Evolutionary conservation across 352 stramenopile genomes (phyloP), one percentile per base, ranked within the genome.

Genomic region (Pythium dissimile): DNA sequence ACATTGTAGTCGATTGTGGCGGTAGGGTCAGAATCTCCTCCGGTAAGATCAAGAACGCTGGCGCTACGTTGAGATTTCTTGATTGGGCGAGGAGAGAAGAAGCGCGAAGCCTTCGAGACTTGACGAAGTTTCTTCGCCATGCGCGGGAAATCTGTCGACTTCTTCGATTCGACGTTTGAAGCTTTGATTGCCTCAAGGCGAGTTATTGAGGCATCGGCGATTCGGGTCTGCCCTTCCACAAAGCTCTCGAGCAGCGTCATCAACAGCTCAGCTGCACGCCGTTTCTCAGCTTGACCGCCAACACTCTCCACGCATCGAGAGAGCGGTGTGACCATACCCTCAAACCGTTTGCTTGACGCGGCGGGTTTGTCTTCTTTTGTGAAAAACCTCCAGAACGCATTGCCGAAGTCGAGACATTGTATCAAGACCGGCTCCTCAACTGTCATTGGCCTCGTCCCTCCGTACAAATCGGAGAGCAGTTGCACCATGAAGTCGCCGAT

Each of bases 351-450:
- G 27, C 67, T 88, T 16, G 66, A 69, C 0, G 74, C 75, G 42
- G 62, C 64, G 20, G 59, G 32, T 26, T 87, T 77, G 48, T 86
- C 72, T 30, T 73, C 64, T 38, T 64, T 72, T 6, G 55, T 60
- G 71, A 81, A 88, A 44, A 92, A 92, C 48, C 72, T 73, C 83
- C 83, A 92, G 42, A 91, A 91, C 16, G 67, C 65, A 9, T 86
- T 69, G 30, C 72, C 78, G 58, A 92, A 90, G 43, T 90, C 83
- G 21, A 92, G 69, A 62, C 73, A 84, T 27, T 84, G 80, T 12
- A 86, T 77, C 35, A 77, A 54, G 31, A 77, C 75, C 5, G 67
- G 23, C 53, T 92, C 80, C 26, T 84, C 75, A 0, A 62, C 39
- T 59, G 20, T 53, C 2, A 54, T 39, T 54, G 39, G 49, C 8